Conservation (phyloP, 2,329 filamentous ascomycete species). For the Trichophyton equinum region DNA sequence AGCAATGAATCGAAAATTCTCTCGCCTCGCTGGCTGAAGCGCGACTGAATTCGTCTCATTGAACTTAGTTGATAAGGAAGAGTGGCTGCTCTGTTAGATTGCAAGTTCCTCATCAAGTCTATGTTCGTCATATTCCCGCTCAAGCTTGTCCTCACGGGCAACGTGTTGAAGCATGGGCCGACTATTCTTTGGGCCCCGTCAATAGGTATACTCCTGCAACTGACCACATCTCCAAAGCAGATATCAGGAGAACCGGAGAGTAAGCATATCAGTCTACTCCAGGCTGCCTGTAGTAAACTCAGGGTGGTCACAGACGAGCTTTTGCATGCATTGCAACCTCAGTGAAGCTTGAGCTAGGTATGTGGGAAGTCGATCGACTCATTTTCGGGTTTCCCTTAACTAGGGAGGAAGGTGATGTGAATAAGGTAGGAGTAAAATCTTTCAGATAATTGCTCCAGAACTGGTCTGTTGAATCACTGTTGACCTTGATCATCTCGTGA, state of each 20-base stretch:
- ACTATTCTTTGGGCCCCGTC: constrained; percentile 58
- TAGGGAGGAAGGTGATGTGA: neutral
- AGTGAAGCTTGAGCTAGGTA: constrained; percentile 17
- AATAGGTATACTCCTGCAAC: constrained; percentile 56
- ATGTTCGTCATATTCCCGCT: constrained; percentile 38
- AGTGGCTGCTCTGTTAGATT: constrained; percentile 48
- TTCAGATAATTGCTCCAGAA: constrained; percentile 56
- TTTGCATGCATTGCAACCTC: constrained; percentile 40
- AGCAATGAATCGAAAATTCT: constrained; percentile 69
- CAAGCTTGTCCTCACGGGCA: constrained; percentile 55
- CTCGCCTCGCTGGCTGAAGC: constrained; percentile 33
- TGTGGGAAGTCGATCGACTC: constrained; percentile 16
- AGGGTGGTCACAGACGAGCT: constrained; percentile 50
- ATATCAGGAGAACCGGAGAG: constrained; percentile 50
- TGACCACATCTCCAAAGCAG: constrained; percentile 79
- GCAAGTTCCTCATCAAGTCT: constrained; percentile 48
- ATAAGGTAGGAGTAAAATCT: constrained; percentile 36
- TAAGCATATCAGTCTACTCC: constrained; percentile 52
- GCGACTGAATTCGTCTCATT: constrained; percentile 55
- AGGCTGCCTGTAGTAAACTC: constrained; percentile 57
- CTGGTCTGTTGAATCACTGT: constrained; percentile 38
- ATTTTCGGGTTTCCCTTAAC: neutral
- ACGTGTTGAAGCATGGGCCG: constrained; percentile 86
- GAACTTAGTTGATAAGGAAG: constrained; percentile 63
- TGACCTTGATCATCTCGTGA: constrained; percentile 40